Base-by-base conservation (phyloP, 1,284 basidiomycete species). In the Ganoderma multipileum region DNA sequence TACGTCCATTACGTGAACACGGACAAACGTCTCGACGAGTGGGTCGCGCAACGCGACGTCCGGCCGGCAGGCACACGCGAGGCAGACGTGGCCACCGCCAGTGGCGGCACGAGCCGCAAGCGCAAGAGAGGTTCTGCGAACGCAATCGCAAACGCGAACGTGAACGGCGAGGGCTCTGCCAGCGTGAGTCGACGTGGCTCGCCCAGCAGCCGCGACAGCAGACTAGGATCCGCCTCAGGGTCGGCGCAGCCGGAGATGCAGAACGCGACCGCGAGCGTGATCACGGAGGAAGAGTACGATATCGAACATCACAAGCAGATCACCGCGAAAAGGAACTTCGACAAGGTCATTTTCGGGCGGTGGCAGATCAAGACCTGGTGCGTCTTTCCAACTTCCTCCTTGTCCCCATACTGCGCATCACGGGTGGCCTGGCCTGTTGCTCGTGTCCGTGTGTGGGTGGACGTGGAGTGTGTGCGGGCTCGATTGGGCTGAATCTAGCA, bases 341-440 rank as follows among this genome's bases (percentile, higher is more conserved):
- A 93, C 72, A 87, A 86, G 74, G 91, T 95, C 71, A 85, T 87
- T 76, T 93, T 94, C 79, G 90, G 91, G 58, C 81, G 86, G 28
- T 94, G 89, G 89, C 85, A 89, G 78, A 93, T 95, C 72, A 91
- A 89, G 79, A 93, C 92, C 20, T 95, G 93, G 93, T 92, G 73
- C 72, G 61, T 47, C 44, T 7, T 50, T 50, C 14, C 50, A 57
- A 11, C 62, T 52, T 44, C 63, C 52, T 42, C 23, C 69, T 65
- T 47, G 39, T 59, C 54, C 42, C 47, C 54, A 61, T 18, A 26
- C 58, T 28, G 38, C n/a, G 36, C 38, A 16, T 7, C 38, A 39
- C 23, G 52, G 26, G n/a, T 47, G 52, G 23, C 33, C 44, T 23
- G 61, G 42, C 61, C 20, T 50, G 26, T 5, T 3, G 7, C 1